These are phyloP conservation scores for Epichloe scottii DNA, from an alignment of 2,329 filamentous ascomycete genomes.

Conservation along the genomic window DNA sequence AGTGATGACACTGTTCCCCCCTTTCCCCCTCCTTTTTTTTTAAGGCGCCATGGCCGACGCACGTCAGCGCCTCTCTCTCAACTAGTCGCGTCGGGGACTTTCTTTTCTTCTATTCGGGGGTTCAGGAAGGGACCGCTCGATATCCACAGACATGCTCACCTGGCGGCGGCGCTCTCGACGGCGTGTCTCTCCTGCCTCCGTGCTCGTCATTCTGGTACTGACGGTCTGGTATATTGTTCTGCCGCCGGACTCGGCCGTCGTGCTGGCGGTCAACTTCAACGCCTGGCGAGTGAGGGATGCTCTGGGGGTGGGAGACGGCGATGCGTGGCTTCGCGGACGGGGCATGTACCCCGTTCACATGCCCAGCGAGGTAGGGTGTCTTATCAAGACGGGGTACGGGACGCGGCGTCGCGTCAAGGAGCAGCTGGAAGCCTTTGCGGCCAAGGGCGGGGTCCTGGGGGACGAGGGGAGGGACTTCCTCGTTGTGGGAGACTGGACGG, in stretches of 20 bases:
- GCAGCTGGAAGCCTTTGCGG: slow-evolving; percentile 31
- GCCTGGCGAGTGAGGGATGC: slow-evolving; percentile 18
- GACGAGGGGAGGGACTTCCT: slow-evolving; percentile 29
- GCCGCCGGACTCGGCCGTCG: slow-evolving; percentile 21
- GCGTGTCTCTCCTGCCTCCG: slow-evolving; percentile 13
- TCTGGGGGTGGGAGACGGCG: slow-evolving; percentile 19
- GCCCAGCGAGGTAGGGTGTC: slow-evolving; percentile 33
- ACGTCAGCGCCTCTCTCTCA: too few species aligned
- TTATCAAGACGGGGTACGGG: slow-evolving; percentile 45
- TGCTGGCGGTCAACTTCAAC: slow-evolving; percentile 23
- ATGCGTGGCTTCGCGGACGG: slow-evolving; percentile 29
- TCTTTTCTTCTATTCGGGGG: too few species aligned
- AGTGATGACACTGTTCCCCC: too few species aligned
- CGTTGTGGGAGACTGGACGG: slow-evolving; percentile 39
- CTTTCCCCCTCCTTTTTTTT: too few species aligned
- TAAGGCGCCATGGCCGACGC: too few species aligned
- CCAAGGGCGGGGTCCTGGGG: slow-evolving; percentile 20
- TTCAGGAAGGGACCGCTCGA: neutral
- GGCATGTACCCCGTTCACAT: slow-evolving; percentile 32
- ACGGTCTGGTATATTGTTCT: slow-evolving; percentile 17
- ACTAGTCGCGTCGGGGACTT: too few species aligned
- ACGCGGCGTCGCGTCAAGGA: slow-evolving; percentile 35
- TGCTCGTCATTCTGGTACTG: slow-evolving; percentile 14
- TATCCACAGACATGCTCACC: slow-evolving; percentile 10
- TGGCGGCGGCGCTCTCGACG: slow-evolving; percentile 18